Conservation (phyloP, 75 land plant genomes). For the Pseudotsuga menziesii region DNA sequence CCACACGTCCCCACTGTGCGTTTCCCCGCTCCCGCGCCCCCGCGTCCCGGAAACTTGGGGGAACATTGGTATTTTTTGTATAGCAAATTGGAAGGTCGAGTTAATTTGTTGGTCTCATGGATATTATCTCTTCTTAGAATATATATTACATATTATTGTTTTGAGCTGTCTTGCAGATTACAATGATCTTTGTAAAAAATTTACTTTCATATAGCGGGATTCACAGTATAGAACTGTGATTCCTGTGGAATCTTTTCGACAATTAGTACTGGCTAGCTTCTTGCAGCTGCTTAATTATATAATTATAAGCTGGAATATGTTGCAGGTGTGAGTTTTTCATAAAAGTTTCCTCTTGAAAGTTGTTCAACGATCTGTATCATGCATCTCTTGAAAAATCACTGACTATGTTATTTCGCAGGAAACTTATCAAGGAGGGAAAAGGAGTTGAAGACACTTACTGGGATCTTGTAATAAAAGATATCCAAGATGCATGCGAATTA, state of each 20-base stretch:
- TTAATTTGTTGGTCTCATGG: neutral
- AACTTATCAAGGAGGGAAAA: constrained; percentile 78
- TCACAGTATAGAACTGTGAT: neutral
- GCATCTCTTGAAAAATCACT: constrained; percentile 1
- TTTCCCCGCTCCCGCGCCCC: no score
- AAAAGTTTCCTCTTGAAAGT: neutral
- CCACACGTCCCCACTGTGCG: no score
- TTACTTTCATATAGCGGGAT: neutral
- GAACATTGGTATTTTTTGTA: neutral
- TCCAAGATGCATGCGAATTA: constrained; percentile 95
- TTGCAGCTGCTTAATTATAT: neutral
- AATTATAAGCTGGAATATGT: neutral
- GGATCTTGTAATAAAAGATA: constrained; percentile 93
- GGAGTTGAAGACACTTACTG: constrained; percentile 83
- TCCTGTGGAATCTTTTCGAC: neutral
- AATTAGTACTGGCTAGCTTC: neutral
- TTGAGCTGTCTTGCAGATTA: neutral
- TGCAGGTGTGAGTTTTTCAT: neutral
- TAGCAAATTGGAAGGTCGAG: neutral
- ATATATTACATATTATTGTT: no score
- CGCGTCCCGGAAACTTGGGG: no score
- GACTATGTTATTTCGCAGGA: constrained; percentile 29
- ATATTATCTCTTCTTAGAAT: neutral
- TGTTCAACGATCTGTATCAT: neutral
- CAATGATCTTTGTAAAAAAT: neutral